These are phyloP conservation scores for Trichoderma erinaceum DNA, from an alignment of 495 filamentous ascomycete species.

Conservation along the genomic window DNA sequence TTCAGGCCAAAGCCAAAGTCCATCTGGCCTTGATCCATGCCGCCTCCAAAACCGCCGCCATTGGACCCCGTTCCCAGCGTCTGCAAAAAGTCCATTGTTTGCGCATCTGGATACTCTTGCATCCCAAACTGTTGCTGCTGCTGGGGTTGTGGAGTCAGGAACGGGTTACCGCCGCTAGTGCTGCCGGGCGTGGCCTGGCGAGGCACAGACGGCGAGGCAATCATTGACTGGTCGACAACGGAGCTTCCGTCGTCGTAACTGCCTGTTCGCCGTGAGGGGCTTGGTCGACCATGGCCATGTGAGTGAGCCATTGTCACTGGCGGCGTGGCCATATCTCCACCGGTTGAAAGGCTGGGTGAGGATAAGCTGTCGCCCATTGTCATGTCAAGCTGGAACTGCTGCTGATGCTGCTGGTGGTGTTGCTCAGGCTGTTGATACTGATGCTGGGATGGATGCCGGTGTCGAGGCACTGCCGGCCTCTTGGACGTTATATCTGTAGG, in stretches of 20 bases:
- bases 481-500: background rate
- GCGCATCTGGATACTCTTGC: constrained; percentile 33
- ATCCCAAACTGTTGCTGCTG: constrained; percentile 19
- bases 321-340: constrained; percentile 22
- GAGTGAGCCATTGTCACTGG: constrained; percentile 21
- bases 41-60: constrained; percentile 24
- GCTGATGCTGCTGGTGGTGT: constrained; percentile 7
- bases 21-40: constrained; percentile 40
- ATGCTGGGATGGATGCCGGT: constrained; percentile 17
- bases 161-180: background rate
- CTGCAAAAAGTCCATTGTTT: constrained; percentile 44
- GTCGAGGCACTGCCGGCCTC: constrained; percentile 15
- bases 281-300: constrained; percentile 24
- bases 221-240: constrained; percentile 47
- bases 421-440: constrained; percentile 4
- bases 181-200: constrained; percentile 16
- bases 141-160: constrained; percentile 7
- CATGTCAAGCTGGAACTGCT: constrained; percentile 16
- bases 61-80: constrained; percentile 20
- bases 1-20: constrained; percentile 72
- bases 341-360: constrained; percentile 14
- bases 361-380: constrained; percentile 16
- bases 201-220: constrained; percentile 19
- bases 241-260: background rate
- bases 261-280: constrained; percentile 51